Percentiles rank a stretch among this genome's conserved stretches.
These are phyloP conservation scores for Falciphora oryzae DNA, from an alignment of 2,329 filamentous ascomycete species.

Conservation along the genomic window DNA sequence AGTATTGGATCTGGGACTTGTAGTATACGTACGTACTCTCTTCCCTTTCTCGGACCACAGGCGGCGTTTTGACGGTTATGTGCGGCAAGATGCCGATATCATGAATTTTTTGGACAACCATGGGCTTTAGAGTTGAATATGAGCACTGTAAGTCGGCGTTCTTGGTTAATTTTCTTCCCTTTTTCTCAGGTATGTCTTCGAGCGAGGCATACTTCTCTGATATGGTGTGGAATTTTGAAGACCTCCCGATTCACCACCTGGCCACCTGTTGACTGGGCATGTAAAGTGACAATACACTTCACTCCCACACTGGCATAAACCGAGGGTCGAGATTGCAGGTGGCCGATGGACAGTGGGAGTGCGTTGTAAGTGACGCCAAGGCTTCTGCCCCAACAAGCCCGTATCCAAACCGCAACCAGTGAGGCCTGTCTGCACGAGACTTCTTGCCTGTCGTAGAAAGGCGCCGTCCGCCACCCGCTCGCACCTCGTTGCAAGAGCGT, in stretches of 20 bases:
- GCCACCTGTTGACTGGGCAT: background rate
- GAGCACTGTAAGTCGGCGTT: background rate
- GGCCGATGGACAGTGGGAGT: too few species aligned
- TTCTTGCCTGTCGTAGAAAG: too few species aligned
- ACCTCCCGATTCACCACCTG: background rate
- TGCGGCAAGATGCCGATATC: background rate
- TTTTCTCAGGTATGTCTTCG: background rate
- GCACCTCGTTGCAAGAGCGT: too few species aligned
- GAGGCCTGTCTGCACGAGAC: too few species aligned
- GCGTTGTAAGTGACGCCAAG: background rate
- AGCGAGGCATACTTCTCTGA: background rate
- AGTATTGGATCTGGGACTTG: background rate
- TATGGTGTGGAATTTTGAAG: background rate
- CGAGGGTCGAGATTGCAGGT: background rate
- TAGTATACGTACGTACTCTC: background rate
- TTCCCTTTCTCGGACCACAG: background rate
- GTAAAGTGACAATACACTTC: background rate
- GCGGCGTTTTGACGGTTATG: background rate
- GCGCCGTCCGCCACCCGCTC: too few species aligned
- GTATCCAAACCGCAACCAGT: background rate
- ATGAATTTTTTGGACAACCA: background rate
- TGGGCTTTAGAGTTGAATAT: background rate
- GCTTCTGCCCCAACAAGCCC: background rate
- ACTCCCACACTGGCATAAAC: background rate
- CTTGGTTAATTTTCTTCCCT: background rate